Evolutionary conservation across 306 rosid species (phyloP), one percentile per base, ranked within the genome.

Genomic region (Begonia peltatifolia): DNA sequence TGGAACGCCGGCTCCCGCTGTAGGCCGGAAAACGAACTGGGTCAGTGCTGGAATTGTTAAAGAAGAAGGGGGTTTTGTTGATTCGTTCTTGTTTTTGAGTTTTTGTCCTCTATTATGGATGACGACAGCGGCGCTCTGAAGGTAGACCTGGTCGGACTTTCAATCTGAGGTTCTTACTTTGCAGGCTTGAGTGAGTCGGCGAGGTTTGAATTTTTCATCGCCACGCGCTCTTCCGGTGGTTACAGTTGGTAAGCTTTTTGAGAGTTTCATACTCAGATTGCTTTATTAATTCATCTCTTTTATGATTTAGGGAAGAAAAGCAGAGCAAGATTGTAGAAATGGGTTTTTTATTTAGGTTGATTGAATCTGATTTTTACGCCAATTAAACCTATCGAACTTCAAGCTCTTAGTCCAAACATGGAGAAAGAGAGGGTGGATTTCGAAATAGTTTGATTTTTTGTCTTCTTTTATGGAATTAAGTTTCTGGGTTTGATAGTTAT

Each of bases 141-240:
- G 48, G 48, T 10, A n/a, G 48, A 44, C 48, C 6, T 44, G 48
- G 48, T 44, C 48, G 12, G 38, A 44, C 14, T 44, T 10, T 44
- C 14, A 11, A 10, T 44, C 14, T 44, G 13, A 10, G 12, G 12
- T 12, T 44, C 48, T 44, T 44, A n/a, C 48, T 44, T 44, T 44
- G 13, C 5, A 7, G 48, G 48, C 48, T 44, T 10, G 48, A 44
- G 9, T 11, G 14, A 44, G 13, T 44, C 48, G 48, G 48, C 14
- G 48, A 44, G 48, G 14, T 10, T 44, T 44, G 48, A 44, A 44
- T 44, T 10, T 44, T 44, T 44, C 48, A 1, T 3, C 48, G 14
- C 48, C 48, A 44, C 48, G 48, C 48, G 48, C 48, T 44, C 48
- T 44, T 44, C 14, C 3, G 48, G 48, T 44, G 48, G 48, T 44